These are phyloP conservation scores for Flaveria brownii DNA, from an alignment of 129 eudicot species.

Conservation along the genomic window DNA sequence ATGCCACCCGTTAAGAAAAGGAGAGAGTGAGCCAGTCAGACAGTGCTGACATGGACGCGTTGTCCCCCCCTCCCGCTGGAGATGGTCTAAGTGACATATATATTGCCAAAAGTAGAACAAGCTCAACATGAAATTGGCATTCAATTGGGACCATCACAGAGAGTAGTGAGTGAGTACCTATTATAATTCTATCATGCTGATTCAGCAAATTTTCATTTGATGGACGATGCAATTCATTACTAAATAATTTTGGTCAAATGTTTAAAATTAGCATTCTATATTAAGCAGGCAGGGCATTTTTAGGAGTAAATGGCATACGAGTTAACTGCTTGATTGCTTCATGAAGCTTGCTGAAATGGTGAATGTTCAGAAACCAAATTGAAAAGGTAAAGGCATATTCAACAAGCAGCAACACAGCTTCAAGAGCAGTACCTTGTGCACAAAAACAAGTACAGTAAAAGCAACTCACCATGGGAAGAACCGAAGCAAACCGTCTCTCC, in stretches of 20 bases:
- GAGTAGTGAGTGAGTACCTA: background rate
- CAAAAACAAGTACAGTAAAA: constrained; percentile 20
- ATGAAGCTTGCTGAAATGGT: background rate
- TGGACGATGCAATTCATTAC: background rate
- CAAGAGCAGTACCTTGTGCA: constrained; percentile 20
- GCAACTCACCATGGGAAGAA: constrained; percentile 32
- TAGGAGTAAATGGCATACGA: background rate
- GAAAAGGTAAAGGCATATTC: constrained; percentile 10
- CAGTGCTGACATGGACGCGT: too few relatives aligned
- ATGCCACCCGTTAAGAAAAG: too few relatives aligned
- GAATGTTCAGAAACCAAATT: background rate
- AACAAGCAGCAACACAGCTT: constrained; percentile 21
- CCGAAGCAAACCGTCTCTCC: constrained; percentile 39
- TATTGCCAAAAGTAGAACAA: background rate
- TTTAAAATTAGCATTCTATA: background rate
- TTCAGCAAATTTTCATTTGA: constrained; percentile 15
- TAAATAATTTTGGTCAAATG: background rate
- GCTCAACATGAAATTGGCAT: constrained; percentile 13
- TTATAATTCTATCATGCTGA: background rate
- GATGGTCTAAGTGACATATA: background rate
- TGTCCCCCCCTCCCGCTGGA: too few relatives aligned
- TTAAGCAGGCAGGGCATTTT: constrained; percentile 13
- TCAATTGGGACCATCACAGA: constrained; percentile 5
- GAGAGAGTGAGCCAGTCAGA: too few relatives aligned
- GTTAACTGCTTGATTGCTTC: constrained; percentile 2